Conservation (phyloP, 2,329 filamentous ascomycete species). For the Penicillium sp. region DNA sequence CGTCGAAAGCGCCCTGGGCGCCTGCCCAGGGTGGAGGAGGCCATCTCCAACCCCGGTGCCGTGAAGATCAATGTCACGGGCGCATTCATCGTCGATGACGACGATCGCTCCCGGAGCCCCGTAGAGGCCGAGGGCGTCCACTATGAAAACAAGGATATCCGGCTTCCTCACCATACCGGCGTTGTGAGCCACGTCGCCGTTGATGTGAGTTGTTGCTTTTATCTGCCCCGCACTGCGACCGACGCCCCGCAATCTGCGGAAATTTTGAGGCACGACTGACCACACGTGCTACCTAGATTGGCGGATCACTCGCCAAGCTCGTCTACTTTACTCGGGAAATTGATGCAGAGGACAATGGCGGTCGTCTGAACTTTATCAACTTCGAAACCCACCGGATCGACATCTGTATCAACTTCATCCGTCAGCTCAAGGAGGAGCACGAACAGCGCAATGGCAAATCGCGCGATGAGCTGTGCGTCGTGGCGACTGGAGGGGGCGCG, state of each 20-base stretch:
- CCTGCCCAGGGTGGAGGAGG: conserved; percentile 29
- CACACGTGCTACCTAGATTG: conserved; percentile 60
- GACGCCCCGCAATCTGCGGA: conserved; percentile 28
- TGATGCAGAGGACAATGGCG: conserved; percentile 71
- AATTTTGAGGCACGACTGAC: conserved; percentile 4
- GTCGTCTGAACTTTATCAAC: conserved; percentile 87
- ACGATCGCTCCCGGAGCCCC: conserved; percentile 48
- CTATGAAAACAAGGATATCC: conserved; percentile 83
- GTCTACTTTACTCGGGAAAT: conserved; percentile 95
- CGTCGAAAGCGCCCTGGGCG: conserved; percentile 29
- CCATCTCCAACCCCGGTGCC: conserved; percentile 57
- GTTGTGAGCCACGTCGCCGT: conserved; percentile 96
- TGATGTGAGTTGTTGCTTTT: conserved; percentile 60
- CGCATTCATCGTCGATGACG: conserved; percentile 91
- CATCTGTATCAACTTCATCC: conserved; percentile 87
- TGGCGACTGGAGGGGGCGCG: conserved; percentile 92
- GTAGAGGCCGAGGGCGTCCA: conserved; percentile 54
- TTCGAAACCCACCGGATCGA: conserved; percentile 96
- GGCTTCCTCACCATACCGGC: conserved; percentile 90
- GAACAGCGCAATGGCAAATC: conserved; percentile 65
- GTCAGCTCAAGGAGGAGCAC: conserved; percentile 76
- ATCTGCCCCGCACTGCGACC: conserved; percentile 22
- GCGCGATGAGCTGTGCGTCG: conserved; percentile 73
- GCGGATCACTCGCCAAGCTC: conserved; percentile 89
- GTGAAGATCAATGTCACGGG: conserved; percentile 96